Conservation (phyloP, 805 yeast genomes). For the Ogataea pignaliae region DNA sequence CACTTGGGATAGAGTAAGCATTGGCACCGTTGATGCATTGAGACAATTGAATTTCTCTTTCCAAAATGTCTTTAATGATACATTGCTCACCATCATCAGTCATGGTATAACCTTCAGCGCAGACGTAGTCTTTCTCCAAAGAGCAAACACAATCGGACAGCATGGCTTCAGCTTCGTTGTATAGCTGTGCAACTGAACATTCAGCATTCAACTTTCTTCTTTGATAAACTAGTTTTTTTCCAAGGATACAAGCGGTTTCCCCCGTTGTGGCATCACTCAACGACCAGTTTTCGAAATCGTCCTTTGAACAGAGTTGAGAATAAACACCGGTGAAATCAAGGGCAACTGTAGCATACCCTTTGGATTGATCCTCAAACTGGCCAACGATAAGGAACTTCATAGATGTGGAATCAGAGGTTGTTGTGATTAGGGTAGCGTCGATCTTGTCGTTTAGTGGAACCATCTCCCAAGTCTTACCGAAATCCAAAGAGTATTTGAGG, state of each 20-base stretch:
- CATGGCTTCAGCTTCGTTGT: slow-evolving; percentile 31
- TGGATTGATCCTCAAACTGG: too few species aligned
- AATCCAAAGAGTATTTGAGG: slow-evolving; percentile 54
- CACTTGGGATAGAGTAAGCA: slow-evolving; percentile 11
- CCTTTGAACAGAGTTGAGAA: slow-evolving; percentile 18
- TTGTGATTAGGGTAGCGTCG: slow-evolving; percentile 39
- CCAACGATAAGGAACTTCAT: slow-evolving; percentile 51
- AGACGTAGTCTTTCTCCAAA: slow-evolving; percentile 50
- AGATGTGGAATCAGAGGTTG: slow-evolving; percentile 66
- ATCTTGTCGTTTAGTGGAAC: slow-evolving; percentile 38
- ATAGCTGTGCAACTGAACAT: slow-evolving; percentile 45
- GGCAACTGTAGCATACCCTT: slow-evolving; percentile 35
- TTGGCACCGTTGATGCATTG: slow-evolving; percentile 12
- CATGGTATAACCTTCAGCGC: slow-evolving; percentile 43
- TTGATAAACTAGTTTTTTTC: slow-evolving; percentile 50
- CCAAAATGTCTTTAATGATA: slow-evolving; percentile 21
- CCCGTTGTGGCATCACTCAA: not conserved
- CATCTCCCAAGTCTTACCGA: slow-evolving; percentile 57
- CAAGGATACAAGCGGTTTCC: slow-evolving; percentile 44
- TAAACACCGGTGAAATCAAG: slow-evolving; percentile 40
- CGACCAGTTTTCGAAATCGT: slow-evolving; percentile 56
- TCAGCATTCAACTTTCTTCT: slow-evolving; percentile 55
- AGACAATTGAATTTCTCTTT: slow-evolving; percentile 3
- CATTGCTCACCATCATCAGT: slow-evolving; percentile 38
- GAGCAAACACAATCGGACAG: slow-evolving; percentile 55